Base-by-base conservation (phyloP, 306 rosid genomes). In the Psophocarpus tetragonolobus region DNA sequence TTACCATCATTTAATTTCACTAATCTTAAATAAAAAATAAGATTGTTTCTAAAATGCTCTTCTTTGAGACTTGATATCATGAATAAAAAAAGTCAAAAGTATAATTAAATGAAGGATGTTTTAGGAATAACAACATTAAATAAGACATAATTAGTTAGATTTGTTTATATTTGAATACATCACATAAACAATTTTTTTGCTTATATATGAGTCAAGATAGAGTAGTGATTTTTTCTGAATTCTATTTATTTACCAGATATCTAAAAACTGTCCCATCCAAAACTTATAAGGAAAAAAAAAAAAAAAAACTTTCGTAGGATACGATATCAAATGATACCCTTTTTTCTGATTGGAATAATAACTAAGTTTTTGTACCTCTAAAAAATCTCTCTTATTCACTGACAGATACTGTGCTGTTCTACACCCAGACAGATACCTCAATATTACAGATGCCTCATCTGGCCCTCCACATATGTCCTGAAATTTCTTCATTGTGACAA, bases 401-500 rank as follows among this genome's bases (percentile, higher is more conserved):
- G 92, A 84, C 72, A 92, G 83, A 82, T 84, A 82, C 26, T 78
- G 87, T 41, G 97, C 92, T 76, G 89, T 89, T 75, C 92, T 88
- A 71, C 87, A 87, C 18, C 88, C 90, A 51, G 87, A 82, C 82
- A 94, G 30, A 84, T 87, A 88, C 79, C 89, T 84, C 84, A 94
- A 84, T 41, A 89, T 65, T 20, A 89, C 92, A 47, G 95, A 88
- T 30, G 91, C 89, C 75, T 89, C 91, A 21, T 83, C 84, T 5
- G 73, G 68, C 32, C 92, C 95, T 73, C 94, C 97, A 63, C 97
- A 92, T 38, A 90, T 50, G 39, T 89, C 85, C 69, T 80, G 92
- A 74, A 94, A 90, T 76, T 80, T 91, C 84, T 74, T 78, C 89
- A 92, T 87, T 18, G 98, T 89, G 39, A 89, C 33, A 17, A 92